Evolutionary conservation across 257 asterid species (phyloP), one percentile per base, ranked within the genome.

Genomic region (Capsicum pubescens): DNA sequence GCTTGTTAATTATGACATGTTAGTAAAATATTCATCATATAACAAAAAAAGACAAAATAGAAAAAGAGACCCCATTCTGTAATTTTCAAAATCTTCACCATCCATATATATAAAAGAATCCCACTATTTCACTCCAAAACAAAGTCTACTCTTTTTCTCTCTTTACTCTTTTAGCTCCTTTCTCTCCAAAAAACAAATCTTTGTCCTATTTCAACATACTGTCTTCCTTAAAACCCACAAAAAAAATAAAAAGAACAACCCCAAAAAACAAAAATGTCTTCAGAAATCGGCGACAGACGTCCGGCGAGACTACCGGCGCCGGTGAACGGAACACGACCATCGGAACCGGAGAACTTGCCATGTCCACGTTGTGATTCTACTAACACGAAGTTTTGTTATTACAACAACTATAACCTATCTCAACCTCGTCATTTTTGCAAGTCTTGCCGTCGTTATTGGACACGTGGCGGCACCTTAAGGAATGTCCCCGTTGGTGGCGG

Each of bases 391-490:
- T 91, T 91, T 83, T 91, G 94, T 63, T 91, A 91, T 79, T 91
- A 91, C 93, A 91, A 91, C 91, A 91, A 91, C 92, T 91, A 91
- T 68, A 91, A 91, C 84, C 93, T 88, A 32, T 91, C 94, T 21
- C 94, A 91, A 82, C 94, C 94, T 17, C 91, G 94, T 50, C 92
- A 91, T 83, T 91, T 90, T 79, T 91, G 94, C 84, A 91, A 91
- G 64, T 82, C 92, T 7, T 91, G 94, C 85, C 92, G 93, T 11
- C 90, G 94, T 3, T 91, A 91, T 88, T 91, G 94, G 94, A 91
- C 94, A 6, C 92, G 90, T 6, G 94, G 94, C 3, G 94, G 94
- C 14, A 66, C 94, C 17, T 81, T 91, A 76, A 87, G 94, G 7
- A 89, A 90, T 87, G 85, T 91, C 50, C 94, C 94, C n/a, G 89